A percentile compares a stretch with the other conserved stretches of the same genome.
Conservation (phyloP, 1,139 yeast species). For the Saccharomyces hybrid region DNA sequence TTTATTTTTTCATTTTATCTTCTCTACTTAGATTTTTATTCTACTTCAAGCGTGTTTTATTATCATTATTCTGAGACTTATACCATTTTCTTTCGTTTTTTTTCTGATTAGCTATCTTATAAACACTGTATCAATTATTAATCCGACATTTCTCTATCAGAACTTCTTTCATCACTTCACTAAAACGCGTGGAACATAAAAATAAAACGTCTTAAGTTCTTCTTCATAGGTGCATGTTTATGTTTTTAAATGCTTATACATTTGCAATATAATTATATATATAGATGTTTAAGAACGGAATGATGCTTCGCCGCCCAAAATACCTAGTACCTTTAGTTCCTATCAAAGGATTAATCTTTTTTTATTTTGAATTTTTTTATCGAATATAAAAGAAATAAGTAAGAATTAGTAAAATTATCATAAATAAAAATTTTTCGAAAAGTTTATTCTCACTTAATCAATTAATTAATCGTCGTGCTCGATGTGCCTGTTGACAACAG, state of each 20-base stretch:
- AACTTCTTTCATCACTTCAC: neutral
- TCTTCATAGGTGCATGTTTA: neutral
- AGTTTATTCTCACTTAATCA: neutral
- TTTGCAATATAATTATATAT: neutral
- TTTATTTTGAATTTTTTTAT: neutral
- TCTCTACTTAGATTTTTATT: constrained; percentile 1
- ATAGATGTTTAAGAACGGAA: neutral
- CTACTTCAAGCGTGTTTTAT: neutral
- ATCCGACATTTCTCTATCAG: neutral
- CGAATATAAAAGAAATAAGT: neutral
- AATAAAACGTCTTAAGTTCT: neutral
- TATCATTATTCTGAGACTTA: neutral
- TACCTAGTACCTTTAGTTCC: neutral
- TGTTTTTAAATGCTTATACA: neutral
- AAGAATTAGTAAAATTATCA: neutral
- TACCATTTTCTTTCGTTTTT: neutral
- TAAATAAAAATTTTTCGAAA: neutral
- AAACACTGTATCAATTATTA: neutral
- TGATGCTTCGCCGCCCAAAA: neutral
- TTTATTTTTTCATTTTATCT: neutral
- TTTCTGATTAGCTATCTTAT: neutral
- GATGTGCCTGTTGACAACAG: constrained; percentile 81
- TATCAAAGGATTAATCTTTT: neutral
- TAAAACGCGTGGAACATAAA: neutral
- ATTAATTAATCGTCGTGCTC: constrained; percentile 17